Evolutionary conservation across 441 rosid genomes (phyloP), one percentile per base, ranked within the genome.

Genomic region (Pelargonium cotyledonis): DNA sequence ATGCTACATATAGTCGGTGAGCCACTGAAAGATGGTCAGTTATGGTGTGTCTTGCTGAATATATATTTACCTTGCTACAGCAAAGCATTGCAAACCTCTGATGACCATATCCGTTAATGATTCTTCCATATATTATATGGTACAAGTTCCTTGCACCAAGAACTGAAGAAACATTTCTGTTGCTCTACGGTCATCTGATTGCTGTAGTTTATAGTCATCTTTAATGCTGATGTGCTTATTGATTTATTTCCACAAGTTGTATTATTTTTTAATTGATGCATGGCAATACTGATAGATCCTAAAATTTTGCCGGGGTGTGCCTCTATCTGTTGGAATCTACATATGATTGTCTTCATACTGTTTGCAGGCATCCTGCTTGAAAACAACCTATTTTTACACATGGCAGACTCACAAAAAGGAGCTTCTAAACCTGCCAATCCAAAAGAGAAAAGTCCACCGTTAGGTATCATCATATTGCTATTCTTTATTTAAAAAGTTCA

Each of bases 321-420:
- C 7, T 26, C 16, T 73, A 61, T 65, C 68, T 46, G 5, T 66
- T 65, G 67, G 65, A 63, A 49, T 66, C 35, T 40, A 18, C 4
- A 65, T 58, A 21, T 67, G 65, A 72, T 11, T 8, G 8, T 38
- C 29, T 41, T 6, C 65, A 71, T 44, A 46, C 41, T 61, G 68
- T 63, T 64, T 76, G 70, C 76, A 78, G 81, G 67, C 43, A 1
- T 62, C 61, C 62, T 43, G 66, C 3, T 40, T 46, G 46, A 71
- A 65, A 65, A 67, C 66, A 51, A 81, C 62, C 66, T 66, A 18
- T 18, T 19, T 53, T 40, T 76, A 51, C 70, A 75, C 81, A 89
- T 93, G 98, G 80, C 83, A 68, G 84, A 88, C 47, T 61, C 81
- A 71, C 65, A 77, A 73, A 85, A 81, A 72, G 81, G 66, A 84